A percentile compares a stretch with the other conserved stretches of the same genome.
These are phyloP conservation scores for Cladosporium cucumerinum DNA, from an alignment of 2,329 filamentous ascomycete species.

Conservation along the genomic window DNA sequence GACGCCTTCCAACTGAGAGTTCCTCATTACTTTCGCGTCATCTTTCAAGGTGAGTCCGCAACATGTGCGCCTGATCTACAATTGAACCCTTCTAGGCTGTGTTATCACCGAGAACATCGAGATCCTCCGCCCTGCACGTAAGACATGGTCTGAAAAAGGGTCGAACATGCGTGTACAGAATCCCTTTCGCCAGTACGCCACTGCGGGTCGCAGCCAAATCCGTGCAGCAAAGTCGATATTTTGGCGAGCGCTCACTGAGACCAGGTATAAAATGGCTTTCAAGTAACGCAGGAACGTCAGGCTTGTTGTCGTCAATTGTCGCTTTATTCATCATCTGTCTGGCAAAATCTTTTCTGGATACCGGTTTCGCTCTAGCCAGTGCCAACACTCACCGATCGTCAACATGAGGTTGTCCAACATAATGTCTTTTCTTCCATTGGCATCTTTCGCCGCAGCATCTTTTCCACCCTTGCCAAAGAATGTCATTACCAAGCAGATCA, in stretches of 20 bases:
- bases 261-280: not conserved
- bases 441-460: slow-evolving; percentile 16
- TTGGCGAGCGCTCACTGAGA: slow-evolving; percentile 1
- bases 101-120: not conserved
- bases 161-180: not conserved
- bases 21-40: not conserved
- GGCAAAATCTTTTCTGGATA: not conserved
- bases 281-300: not conserved
- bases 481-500: slow-evolving; percentile 18
- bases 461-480: slow-evolving; percentile 19
- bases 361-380: not conserved
- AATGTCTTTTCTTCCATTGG: not conserved
- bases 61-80: not conserved
- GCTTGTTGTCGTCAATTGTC: not conserved
- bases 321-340: not conserved
- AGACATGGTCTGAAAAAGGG: not conserved
- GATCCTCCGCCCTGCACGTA: not conserved
- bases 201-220: not conserved
- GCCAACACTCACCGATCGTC: not conserved
- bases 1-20: not conserved
- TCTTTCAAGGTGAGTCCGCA: not conserved
- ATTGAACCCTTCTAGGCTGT: not conserved
- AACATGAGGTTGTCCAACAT: not conserved
- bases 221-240: slow-evolving; percentile 5
- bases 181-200: not conserved